Evolutionary conservation across 208 protist species (phyloP), one percentile per base, ranked within the genome.

Genomic region (Trypanosoma caninum): DNA sequence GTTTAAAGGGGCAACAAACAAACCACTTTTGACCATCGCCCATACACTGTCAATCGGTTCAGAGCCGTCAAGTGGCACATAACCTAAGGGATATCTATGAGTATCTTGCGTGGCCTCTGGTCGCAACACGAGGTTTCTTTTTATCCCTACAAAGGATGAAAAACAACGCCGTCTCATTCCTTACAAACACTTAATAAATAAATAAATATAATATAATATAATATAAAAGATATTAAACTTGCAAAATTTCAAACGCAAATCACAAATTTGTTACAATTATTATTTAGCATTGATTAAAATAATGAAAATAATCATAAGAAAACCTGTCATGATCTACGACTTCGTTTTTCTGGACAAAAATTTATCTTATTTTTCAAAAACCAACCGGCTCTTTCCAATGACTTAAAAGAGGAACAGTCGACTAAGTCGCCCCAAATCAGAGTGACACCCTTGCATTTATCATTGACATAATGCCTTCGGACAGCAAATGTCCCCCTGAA

Each of bases 21-120:
- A 64, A 14, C 89, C 89, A 37, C 37, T 54, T 50, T 91, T 93
- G 8, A 95, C 30, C 14, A 93, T 38, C n/a, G 74, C 51, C 51
- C 87, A 95, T 11, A 95, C 72, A 18, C 70, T 66, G 44, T 93
- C 85, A 50, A 93, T 83, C 0, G 89, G 62, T 50, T 95, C 85
- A 2, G 65, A 80, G 1, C 86, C 89, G 46, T 91, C 81, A 34
- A 95, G 56, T 13, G 89, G 83, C 1, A 93, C 80, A 47, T 87
- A 95, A 1, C 89, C 89, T 10, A 84, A 59, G 28, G 89, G 89
- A 60, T 87, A 94, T 38, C 52, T 57, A 20, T 60, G 4, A 16
- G 64, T 51, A 48, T 65, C 37, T 14, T 63, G 51, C 14, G 64
- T 69, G 34, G 59, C 64, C 30, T 76, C 71, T 23, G 65, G 64